These are phyloP conservation scores for Yamadazyma songkhlaensis DNA, from an alignment of 1,139 yeast species.

Conservation along the genomic window DNA sequence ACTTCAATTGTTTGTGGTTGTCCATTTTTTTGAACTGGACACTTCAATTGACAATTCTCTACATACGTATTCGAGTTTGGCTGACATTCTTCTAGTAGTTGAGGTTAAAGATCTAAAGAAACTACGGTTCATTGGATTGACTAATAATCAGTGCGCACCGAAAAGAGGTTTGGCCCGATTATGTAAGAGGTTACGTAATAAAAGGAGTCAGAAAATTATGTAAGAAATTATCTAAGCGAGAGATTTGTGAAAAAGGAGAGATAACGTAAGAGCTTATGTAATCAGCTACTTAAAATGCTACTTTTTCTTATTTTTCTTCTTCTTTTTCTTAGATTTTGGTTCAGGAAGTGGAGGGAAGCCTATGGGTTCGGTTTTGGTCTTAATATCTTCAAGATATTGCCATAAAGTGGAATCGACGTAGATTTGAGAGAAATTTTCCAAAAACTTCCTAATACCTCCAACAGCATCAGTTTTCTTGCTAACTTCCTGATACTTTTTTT, in stretches of 20 bases:
- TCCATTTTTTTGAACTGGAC: no score
- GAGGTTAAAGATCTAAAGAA: slow-evolving; percentile 12
- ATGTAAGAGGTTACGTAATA: slow-evolving; percentile 12
- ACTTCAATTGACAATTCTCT: not conserved
- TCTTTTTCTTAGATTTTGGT: slow-evolving; percentile 5
- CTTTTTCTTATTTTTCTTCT: slow-evolving; percentile 3
- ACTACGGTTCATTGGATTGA: slow-evolving; percentile 10
- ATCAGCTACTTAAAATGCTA: not conserved
- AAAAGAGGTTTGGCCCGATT: no score
- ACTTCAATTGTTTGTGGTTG: no score
- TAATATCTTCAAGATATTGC: not conserved
- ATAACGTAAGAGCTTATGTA: not conserved
- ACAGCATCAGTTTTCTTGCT: not conserved
- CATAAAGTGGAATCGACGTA: slow-evolving; percentile 1
- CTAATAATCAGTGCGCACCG: no score
- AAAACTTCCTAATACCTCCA: slow-evolving; percentile 1
- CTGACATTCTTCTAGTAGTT: slow-evolving; percentile 30
- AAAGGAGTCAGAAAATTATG: no score
- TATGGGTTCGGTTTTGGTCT: no score
- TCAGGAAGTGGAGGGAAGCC: not conserved
- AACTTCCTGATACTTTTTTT: not conserved
- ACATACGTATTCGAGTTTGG: slow-evolving; percentile 49
- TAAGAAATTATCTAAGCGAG: no score
- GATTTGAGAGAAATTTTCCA: slow-evolving; percentile 4
- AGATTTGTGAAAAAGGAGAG: no score